Evolutionary conservation across 495 filamentous ascomycete species (phyloP).

Genomic region (Talaromyces nanjingensis): DNA sequence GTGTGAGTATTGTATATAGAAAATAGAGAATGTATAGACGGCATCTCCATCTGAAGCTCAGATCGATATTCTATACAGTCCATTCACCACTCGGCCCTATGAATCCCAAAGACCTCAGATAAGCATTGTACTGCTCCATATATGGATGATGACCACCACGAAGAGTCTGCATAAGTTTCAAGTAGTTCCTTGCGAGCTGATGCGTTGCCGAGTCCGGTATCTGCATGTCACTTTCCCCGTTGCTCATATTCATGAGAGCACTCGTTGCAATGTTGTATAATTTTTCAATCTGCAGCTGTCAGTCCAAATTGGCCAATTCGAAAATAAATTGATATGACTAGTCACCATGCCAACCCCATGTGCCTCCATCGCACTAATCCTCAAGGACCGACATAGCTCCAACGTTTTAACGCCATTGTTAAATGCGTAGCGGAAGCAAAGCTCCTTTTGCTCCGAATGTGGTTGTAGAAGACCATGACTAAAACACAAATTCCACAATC

Average conservation of each 20-base stretch:
- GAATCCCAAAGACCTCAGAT: slow-evolving; percentile 17
- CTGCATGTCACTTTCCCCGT: slow-evolving; percentile 16
- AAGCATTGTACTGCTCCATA: slow-evolving; percentile 27
- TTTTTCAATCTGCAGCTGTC: slow-evolving; percentile 27
- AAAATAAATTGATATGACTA: slow-evolving; percentile 1
- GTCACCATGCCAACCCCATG: slow-evolving; percentile 66
- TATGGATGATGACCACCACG: slow-evolving; percentile 37
- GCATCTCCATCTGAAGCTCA: too few relatives aligned
- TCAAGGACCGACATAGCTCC: slow-evolving; percentile 57
- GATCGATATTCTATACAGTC: neutral
- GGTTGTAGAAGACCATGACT: slow-evolving; percentile 48
- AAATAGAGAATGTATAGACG: neutral
- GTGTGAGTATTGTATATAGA: neutral
- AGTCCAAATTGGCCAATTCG: slow-evolving; percentile 10
- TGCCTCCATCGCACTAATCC: slow-evolving; percentile 59
- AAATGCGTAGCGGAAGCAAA: slow-evolving; percentile 66
- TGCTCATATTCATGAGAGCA: slow-evolving; percentile 16
- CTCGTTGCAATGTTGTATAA: slow-evolving; percentile 35
- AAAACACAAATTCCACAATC: slow-evolving; percentile 65
- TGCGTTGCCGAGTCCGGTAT: neutral
- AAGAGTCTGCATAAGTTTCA: slow-evolving; percentile 28
- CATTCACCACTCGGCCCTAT: neutral
- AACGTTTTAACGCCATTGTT: slow-evolving; percentile 60
- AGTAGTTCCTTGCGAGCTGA: slow-evolving; percentile 24
- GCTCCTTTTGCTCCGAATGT: slow-evolving; percentile 41